phyloP scores from a whole-genome alignment of 495 filamentous ascomycete species.

The Aspergillus kassunensis region DNA sequence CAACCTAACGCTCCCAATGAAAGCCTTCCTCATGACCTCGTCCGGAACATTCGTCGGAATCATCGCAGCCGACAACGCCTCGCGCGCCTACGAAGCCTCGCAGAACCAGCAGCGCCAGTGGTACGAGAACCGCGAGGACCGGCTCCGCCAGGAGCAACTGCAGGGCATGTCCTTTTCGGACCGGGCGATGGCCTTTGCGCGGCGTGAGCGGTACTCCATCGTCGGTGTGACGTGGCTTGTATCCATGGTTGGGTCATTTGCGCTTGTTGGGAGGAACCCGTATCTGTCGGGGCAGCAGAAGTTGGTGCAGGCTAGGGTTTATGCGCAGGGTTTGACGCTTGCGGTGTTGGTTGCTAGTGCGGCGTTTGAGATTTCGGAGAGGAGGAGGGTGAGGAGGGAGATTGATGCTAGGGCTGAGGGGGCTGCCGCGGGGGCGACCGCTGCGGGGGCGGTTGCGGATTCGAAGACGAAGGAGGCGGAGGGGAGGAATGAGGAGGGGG shows the following conservation, averaged over 20 bases:
- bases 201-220: conserved; percentile 85
- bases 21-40: conserved; percentile 83
- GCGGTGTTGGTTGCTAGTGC: conserved; percentile 84
- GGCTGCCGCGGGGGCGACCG: conserved; percentile 47
- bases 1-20: conserved; percentile 79
- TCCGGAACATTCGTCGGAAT: conserved; percentile 80
- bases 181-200: conserved; percentile 54
- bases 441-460: background rate
- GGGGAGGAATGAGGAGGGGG: conserved; percentile 46
- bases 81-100: conserved; percentile 65
- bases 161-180: conserved; percentile 53
- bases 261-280: conserved; percentile 71
- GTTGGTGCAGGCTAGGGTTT: conserved; percentile 94
- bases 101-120: conserved; percentile 58
- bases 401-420: conserved; percentile 51
- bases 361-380: conserved; percentile 84
- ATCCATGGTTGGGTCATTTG: conserved; percentile 72
- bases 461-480: conserved; percentile 56
- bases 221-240: conserved; percentile 81
- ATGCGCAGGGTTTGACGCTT: conserved; percentile 93
- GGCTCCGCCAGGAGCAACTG: conserved; percentile 42
- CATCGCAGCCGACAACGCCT: conserved; percentile 76
- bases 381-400: conserved; percentile 64
- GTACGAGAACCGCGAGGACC: conserved; percentile 63
- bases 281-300: conserved; percentile 79